phyloP scores from a whole-genome alignment of 352 stramenopile species.

The Lagenidium giganteum region DNA sequence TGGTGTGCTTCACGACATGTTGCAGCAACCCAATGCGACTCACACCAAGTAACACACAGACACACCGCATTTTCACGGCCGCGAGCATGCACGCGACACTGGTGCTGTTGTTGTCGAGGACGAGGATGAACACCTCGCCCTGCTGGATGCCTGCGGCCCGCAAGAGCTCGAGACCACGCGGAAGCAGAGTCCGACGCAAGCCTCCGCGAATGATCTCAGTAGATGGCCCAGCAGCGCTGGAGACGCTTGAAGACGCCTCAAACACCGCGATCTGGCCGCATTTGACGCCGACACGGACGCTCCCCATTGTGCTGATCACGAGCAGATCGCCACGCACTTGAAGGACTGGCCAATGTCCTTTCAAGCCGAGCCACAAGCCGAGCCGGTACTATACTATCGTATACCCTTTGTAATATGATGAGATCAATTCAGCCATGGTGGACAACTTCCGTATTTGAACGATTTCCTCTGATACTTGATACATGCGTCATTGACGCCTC shows the following conservation, averaged over 20 bases:
- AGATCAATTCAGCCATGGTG: no score
- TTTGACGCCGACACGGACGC: constrained; percentile 52
- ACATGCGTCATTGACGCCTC: no score
- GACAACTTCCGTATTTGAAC: no score
- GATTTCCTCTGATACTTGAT: no score
- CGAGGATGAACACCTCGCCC: constrained; percentile 52
- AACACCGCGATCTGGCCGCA: constrained; percentile 50
- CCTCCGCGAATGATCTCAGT: constrained; percentile 29
- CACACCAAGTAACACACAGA: constrained; percentile 45
- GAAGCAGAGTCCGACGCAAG: constrained; percentile 33
- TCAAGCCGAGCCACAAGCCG: no score
- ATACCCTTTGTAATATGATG: no score
- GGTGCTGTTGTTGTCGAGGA: constrained; percentile 68
- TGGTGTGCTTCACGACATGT: constrained; percentile 48
- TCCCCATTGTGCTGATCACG: constrained; percentile 13
- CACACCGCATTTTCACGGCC: constrained; percentile 55
- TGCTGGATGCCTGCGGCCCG: constrained; percentile 21
- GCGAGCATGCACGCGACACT: constrained; percentile 70
- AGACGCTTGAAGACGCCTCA: constrained; percentile 11
- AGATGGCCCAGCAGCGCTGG: constrained; percentile 4
- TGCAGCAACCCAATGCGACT: constrained; percentile 43
- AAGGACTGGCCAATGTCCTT: no score
- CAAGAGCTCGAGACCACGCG: constrained; percentile 42
- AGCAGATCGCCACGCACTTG: no score
- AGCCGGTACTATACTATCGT: no score